Base-by-base conservation (phyloP, 805 yeast genomes). In the Lachancea meyersii region DNA sequence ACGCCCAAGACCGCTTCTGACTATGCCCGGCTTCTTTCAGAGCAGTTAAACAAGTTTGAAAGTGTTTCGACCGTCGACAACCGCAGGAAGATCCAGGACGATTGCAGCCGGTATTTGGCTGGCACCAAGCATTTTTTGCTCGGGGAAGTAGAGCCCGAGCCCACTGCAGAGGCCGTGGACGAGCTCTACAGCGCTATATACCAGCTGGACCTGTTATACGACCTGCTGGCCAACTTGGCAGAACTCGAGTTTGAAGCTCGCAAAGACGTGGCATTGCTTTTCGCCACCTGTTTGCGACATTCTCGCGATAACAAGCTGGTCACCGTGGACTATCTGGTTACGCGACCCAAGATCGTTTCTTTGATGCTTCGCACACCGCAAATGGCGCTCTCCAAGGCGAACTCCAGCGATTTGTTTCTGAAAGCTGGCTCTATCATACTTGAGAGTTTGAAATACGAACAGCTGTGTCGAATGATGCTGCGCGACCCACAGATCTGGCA, bases 1-100 rank as follows among this genome's bases (percentile, higher is more conserved):
- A 86, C 81, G 57, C 96, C 95, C 8, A 88, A 87, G 62, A 80
- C 96, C 1, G 95, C 96, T 2, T 76, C 76, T 16, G 98, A 91
- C 56, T 74, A 88, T 45, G 82, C 87, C 3, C 73, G 86, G 38
- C 78, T 80, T 5, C 71, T 88, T 48, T 76, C 77, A 48, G 97
- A 91, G 37, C 85, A 79, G 54, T 71, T 88, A 9, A 58, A 70
- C 13, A 83, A 83, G 57, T 68, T 83, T 17, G 85, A 80, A 47
- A 48, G 60, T 21, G 46, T 52, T 13, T 57, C 61, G 17, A 57
- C 64, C 4, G 48, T 59, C 6, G 59, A 57, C 46, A 64, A 60
- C 41, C 58, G 58, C 45, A 58, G 62, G 58, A 72, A 70, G 67
- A 70, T 70, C 1, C 85, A 82, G 55, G 96, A 87, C 45, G 96